Evolutionary conservation across 768 basidiomycete species (phyloP).

Genomic region (Lentinula guzmanii): DNA sequence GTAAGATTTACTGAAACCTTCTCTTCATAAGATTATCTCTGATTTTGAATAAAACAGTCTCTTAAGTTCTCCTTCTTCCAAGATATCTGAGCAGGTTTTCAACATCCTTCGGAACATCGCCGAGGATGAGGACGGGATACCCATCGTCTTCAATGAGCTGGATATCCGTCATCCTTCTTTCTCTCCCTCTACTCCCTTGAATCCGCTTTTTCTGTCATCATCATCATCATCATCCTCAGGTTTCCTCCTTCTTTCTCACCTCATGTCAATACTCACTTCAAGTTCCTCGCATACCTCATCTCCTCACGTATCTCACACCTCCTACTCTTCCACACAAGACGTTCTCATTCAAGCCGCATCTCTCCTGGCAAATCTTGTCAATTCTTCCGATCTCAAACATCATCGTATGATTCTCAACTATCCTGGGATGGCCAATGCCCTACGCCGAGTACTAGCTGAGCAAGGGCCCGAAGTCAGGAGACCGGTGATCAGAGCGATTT

Average conservation of each 20-base stretch:
- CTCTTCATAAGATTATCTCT: background rate
- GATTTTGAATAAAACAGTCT: constrained; percentile 16
- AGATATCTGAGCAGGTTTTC: constrained; percentile 68
- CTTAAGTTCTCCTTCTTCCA: constrained; percentile 28
- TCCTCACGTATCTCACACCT: background rate
- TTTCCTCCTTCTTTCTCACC: background rate
- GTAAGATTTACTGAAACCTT: background rate
- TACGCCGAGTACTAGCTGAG: constrained; percentile 57
- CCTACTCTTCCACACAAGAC: constrained; percentile 11
- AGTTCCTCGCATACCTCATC: background rate
- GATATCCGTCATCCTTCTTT: background rate
- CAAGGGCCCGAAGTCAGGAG: constrained; percentile 50
- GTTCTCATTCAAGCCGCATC: constrained; percentile 39
- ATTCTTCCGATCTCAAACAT: constrained; percentile 39
- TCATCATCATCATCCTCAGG: constrained; percentile 2
- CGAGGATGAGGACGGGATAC: constrained; percentile 58
- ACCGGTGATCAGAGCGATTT: constrained; percentile 56
- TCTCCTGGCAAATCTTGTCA: constrained; percentile 64
- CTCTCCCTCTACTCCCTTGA: constrained; percentile 19
- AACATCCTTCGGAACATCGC: constrained; percentile 63
- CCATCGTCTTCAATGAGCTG: constrained; percentile 51
- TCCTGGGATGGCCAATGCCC: constrained; percentile 41
- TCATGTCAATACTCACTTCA: background rate
- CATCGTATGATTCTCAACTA: constrained; percentile 50
- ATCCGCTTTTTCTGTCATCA: constrained; percentile 28